A percentile compares a stretch with the other conserved stretches of the same genome.
Evolutionary conservation across 257 asterid genomes (phyloP).

Genomic region (Penstemon newberryi): DNA sequence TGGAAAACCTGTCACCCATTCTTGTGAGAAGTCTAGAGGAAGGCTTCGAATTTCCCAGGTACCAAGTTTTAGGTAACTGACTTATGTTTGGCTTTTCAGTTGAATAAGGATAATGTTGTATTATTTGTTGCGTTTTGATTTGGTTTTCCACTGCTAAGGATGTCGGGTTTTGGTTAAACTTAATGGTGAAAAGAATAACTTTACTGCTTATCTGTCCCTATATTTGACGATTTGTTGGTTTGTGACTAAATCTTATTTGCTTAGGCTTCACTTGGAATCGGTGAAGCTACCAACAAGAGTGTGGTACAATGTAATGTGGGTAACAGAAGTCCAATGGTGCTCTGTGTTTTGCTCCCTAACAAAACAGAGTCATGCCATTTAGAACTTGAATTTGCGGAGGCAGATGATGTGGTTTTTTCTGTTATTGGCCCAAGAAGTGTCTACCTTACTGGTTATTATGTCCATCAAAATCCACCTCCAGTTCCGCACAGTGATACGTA

Average conservation of each 20-base stretch:
- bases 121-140: background rate
- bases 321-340: slow-evolving; percentile 56
- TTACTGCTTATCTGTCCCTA: background rate
- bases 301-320: slow-evolving; percentile 85
- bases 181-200: background rate
- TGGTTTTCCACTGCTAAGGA: background rate
- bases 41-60: slow-evolving; percentile 91
- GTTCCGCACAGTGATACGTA: slow-evolving; percentile 64
- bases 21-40: slow-evolving; percentile 47
- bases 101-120: background rate
- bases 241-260: slow-evolving; percentile 22
- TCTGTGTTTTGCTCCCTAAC: slow-evolving; percentile 66
- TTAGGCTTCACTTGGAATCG: slow-evolving; percentile 82
- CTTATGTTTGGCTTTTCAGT: slow-evolving; percentile 2
- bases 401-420: slow-evolving; percentile 81
- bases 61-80: background rate
- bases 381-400: slow-evolving; percentile 90
- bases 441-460: slow-evolving; percentile 73
- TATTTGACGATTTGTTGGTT: background rate
- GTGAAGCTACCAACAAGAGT: slow-evolving; percentile 47
- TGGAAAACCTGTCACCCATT: slow-evolving; percentile 65
- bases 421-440: slow-evolving; percentile 77
- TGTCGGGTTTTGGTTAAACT: background rate
- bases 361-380: slow-evolving; percentile 63
- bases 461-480: slow-evolving; percentile 31